These are phyloP conservation scores for Eucalyptus cloeziana DNA, from an alignment of 345 rosid species.

Conservation along the genomic window DNA sequence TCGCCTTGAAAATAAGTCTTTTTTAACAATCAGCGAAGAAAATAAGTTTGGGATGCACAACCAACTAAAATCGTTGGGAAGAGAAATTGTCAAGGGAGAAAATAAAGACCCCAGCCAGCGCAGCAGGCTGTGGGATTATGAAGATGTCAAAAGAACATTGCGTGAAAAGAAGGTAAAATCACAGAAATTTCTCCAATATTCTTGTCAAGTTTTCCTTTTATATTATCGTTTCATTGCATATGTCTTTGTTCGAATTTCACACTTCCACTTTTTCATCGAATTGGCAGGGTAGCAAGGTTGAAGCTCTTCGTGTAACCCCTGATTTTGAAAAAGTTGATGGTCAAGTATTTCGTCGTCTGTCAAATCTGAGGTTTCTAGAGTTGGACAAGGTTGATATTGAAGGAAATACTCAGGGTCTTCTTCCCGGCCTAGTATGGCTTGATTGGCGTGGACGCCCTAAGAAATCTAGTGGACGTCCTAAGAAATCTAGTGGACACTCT, in stretches of 20 bases:
- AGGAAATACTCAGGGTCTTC: background rate
- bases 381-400: accelerated
- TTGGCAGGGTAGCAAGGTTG: background rate
- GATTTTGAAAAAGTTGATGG: accelerated
- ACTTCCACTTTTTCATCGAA: no score
- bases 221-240: no score
- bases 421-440: background rate
- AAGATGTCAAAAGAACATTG: background rate
- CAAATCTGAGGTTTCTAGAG: background rate
- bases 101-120: accelerated
- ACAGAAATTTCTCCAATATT: no score
- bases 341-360: background rate
- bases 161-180: no score
- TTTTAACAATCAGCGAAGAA: background rate
- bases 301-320: background rate
- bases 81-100: background rate
- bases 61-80: background rate
- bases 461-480: background rate
- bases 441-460: background rate
- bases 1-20: background rate
- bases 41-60: background rate
- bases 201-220: no score
- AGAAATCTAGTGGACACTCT: background rate
- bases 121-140: background rate
- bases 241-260: no score